Evolutionary conservation across 345 rosid genomes (phyloP).

Genomic region (Cochlearia excelsa): DNA sequence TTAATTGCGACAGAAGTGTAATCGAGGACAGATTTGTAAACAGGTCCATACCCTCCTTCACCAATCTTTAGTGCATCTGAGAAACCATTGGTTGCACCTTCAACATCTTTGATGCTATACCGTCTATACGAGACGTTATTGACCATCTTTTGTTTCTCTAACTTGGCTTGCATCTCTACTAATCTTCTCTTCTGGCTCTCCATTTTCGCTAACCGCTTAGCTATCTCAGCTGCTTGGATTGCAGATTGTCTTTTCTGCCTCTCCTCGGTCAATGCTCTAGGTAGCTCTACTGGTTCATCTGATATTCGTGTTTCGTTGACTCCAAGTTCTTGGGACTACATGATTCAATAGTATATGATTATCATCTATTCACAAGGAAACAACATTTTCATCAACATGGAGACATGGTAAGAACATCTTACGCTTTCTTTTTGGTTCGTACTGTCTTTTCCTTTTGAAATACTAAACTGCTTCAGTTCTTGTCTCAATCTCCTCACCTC

Average conservation of each 20-base stretch:
- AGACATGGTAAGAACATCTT: conserved; percentile 25
- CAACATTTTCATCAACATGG: conserved; percentile 10
- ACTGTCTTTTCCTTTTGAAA: conserved; percentile 40
- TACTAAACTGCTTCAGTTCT: conserved; percentile 50
- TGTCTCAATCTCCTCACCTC: conserved; percentile 52
- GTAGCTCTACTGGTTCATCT: conserved; percentile 41
- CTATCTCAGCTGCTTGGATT: conserved; percentile 44
- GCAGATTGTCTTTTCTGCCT: conserved; percentile 40
- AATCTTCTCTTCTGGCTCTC: conserved; percentile 47
- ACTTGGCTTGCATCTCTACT: conserved; percentile 43
- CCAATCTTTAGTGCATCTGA: conserved; percentile 57
- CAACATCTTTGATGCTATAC: conserved; percentile 62
- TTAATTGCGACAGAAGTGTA: conserved; percentile 68
- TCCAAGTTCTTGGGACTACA: conserved; percentile 40
- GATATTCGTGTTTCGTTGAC: conserved; percentile 30
- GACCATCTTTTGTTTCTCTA: conserved; percentile 35
- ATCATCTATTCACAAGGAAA: conserved; percentile 13
- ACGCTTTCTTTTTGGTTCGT: conserved; percentile 42
- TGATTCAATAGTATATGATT: background rate
- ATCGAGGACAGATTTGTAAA: conserved; percentile 50
- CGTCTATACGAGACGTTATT: conserved; percentile 36
- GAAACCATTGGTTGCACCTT: conserved; percentile 59
- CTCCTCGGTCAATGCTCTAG: conserved; percentile 42
- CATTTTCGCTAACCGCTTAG: conserved; percentile 37
- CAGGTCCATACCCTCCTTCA: conserved; percentile 91